Conservation (phyloP, 441 rosid species). For the Viola pubescens region DNA sequence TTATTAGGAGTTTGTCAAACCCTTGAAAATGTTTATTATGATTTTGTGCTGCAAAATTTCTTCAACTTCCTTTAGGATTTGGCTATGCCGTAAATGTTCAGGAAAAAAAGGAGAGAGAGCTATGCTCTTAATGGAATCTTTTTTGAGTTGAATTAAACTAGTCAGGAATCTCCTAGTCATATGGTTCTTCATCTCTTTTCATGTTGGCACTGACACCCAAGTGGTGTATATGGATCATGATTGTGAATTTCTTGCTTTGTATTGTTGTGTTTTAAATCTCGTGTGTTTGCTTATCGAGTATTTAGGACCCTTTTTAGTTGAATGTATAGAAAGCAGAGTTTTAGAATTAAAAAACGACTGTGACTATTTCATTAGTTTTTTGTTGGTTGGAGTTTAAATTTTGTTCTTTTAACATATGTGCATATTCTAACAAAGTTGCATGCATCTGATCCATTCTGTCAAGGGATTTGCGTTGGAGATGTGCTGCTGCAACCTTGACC, state of each 20-base stretch:
- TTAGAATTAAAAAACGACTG: not conserved
- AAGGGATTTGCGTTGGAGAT: slow-evolving; percentile 53
- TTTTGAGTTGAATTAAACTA: too few species aligned
- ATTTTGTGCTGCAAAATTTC: slow-evolving; percentile 4
- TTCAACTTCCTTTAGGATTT: not conserved
- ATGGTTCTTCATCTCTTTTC: not conserved
- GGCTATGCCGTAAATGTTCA: too few species aligned
- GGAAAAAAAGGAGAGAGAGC: too few species aligned
- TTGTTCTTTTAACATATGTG: slow-evolving; percentile 4
- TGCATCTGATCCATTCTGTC: slow-evolving; percentile 60
- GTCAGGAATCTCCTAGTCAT: too few species aligned
- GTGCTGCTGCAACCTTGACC: slow-evolving; percentile 26
- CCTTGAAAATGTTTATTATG: slow-evolving; percentile 22
- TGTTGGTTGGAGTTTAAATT: slow-evolving; percentile 1
- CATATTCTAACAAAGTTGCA: slow-evolving; percentile 35
- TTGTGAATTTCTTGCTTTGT: not conserved
- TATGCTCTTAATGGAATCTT: too few species aligned
- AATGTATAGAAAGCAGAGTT: too few species aligned
- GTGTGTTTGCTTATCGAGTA: not conserved
- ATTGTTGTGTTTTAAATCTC: not conserved
- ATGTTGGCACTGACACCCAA: not conserved
- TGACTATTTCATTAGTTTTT: not conserved
- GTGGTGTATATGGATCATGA: not conserved
- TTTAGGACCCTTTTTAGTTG: not conserved
- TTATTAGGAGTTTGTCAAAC: slow-evolving; percentile 44